A percentile compares a stretch with the other conserved stretches of the same genome.
phyloP scores from a whole-genome alignment of 805 yeast species.

The Sugiyamaella floridensis region DNA sequence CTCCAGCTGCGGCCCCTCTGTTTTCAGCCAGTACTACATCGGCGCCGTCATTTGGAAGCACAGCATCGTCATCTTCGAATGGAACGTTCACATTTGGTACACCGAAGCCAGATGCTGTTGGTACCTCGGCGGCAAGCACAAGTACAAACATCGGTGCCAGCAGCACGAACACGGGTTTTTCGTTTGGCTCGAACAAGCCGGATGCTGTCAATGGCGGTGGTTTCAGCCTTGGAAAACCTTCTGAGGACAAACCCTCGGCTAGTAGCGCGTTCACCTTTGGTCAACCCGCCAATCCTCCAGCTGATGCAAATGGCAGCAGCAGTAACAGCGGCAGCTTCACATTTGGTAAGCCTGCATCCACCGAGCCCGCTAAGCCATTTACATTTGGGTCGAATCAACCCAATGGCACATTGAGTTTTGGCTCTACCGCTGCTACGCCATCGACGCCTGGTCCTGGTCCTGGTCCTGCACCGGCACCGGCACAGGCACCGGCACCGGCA shows the following conservation, averaged over 20 bases:
- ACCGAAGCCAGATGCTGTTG: background rate
- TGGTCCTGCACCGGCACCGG: no score
- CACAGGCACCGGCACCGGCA: no score
- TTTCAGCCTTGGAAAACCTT: background rate
- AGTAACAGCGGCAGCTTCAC: background rate
- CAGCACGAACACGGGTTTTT: background rate
- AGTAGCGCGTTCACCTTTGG: background rate
- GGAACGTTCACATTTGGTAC: background rate
- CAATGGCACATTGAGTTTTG: background rate
- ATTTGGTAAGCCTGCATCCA: background rate
- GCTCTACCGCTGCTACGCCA: background rate
- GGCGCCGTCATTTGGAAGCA: no score
- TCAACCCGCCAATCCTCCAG: background rate
- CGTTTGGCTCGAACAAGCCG: conserved; percentile 3
- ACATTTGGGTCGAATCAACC: background rate
- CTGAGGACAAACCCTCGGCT: background rate
- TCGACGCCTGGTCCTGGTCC: background rate
- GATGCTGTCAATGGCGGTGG: background rate
- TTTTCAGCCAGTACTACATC: no score
- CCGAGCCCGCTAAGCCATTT: background rate
- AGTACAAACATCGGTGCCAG: no score
- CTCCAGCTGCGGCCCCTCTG: no score
- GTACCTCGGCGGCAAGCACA: no score
- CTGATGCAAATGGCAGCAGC: background rate
- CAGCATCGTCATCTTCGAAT: no score